Evolutionary conservation across 768 basidiomycete species (phyloP).

Genomic region (Xerocomellus intermedius): DNA sequence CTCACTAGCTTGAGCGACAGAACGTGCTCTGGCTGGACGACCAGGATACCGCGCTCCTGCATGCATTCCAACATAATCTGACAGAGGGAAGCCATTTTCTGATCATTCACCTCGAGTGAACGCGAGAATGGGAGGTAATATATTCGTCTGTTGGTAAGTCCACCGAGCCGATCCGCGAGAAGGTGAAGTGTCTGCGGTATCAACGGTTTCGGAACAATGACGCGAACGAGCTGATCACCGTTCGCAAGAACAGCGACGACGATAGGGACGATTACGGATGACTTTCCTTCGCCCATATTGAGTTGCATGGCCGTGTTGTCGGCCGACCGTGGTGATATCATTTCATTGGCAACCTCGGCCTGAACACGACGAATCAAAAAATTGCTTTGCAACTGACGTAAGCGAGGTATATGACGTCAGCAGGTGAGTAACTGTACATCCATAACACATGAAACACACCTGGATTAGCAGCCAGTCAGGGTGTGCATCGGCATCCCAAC

Average conservation of each 20-base stretch:
- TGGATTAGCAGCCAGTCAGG: constrained; percentile 45
- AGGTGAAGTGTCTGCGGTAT: constrained; percentile 46
- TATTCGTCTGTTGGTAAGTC: constrained; percentile 44
- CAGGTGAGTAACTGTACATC: too few relatives aligned
- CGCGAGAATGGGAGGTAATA: constrained; percentile 52
- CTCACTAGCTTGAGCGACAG: constrained; percentile 49
- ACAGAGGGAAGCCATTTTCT: constrained; percentile 24
- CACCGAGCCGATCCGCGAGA: constrained; percentile 40
- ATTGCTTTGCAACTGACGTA: constrained; percentile 39
- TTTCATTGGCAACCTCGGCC: constrained; percentile 28
- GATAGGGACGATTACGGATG: constrained; percentile 46
- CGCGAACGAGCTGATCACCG: constrained; percentile 42
- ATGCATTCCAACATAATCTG: constrained; percentile 40
- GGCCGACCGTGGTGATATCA: too few relatives aligned
- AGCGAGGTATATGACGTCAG: too few relatives aligned
- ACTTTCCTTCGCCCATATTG: constrained; percentile 28
- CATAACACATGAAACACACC: constrained; percentile 15
- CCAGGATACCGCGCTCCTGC: constrained; percentile 40
- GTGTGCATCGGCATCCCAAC: constrained; percentile 16
- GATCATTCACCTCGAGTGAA: constrained; percentile 22
- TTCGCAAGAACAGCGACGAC: constrained; percentile 40
- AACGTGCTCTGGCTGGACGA: constrained; percentile 52
- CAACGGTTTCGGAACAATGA: constrained; percentile 50
- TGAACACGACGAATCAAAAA: constrained; percentile 42
- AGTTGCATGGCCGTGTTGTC: too few relatives aligned